These are phyloP conservation scores for Biancaea sappan DNA, from an alignment of 306 rosid genomes.

Conservation along the genomic window DNA sequence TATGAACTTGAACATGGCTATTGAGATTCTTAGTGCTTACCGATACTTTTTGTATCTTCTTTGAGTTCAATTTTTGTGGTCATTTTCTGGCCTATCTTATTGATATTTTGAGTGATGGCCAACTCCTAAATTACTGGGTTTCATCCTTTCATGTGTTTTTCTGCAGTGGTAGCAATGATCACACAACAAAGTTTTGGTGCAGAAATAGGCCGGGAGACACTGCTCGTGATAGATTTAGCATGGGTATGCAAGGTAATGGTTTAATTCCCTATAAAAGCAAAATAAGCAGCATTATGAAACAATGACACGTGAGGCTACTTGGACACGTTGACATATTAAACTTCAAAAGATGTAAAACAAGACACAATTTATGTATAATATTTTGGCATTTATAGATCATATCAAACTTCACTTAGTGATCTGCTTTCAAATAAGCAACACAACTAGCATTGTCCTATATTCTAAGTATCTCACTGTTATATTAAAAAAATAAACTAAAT, in stretches of 20 bases:
- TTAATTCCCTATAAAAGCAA: conserved; percentile 14
- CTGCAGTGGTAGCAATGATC: conserved; percentile 99
- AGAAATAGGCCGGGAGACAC: conserved; percentile 98
- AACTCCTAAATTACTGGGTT: conserved; percentile 21
- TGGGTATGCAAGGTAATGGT: conserved; percentile 65
- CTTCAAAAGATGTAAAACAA: background rate
- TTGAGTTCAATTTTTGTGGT: conserved; percentile 7
- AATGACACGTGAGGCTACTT: background rate
- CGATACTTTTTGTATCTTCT: background rate
- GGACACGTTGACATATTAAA: background rate
- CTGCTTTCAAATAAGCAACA: background rate
- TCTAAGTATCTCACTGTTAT: background rate
- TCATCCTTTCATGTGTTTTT: conserved; percentile 32
- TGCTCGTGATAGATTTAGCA: conserved; percentile 75
- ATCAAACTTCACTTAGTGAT: background rate
- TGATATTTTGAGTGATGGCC: conserved; percentile 7
- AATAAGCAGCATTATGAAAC: background rate
- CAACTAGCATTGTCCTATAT: background rate
- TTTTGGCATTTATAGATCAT: background rate
- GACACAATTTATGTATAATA: background rate
- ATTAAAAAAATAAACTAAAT: background rate
- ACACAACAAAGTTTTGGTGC: conserved; percentile 96
- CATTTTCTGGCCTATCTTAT: conserved; percentile 8
- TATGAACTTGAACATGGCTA: background rate
- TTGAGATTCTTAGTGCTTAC: background rate